A percentile compares a stretch with the other conserved stretches of the same genome.
Evolutionary conservation across 148 eudicot species (phyloP).

Genomic region (Cornus controversa): DNA sequence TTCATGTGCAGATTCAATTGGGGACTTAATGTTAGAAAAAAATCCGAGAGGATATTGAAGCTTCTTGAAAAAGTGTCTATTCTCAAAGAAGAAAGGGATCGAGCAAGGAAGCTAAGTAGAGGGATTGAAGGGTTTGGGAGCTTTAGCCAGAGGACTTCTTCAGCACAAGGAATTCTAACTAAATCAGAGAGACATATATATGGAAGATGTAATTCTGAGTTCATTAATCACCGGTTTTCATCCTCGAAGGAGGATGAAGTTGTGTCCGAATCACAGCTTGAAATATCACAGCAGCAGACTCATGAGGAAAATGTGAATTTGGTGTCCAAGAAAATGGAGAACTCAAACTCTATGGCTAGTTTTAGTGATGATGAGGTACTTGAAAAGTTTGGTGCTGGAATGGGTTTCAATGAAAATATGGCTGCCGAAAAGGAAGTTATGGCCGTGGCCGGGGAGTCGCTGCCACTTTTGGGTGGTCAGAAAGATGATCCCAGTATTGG

Average conservation of each 20-base stretch:
- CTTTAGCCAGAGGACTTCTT: conserved; percentile 38
- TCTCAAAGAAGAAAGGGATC: conserved; percentile 72
- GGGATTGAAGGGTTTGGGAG: conserved; percentile 95
- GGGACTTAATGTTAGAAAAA: conserved; percentile 79
- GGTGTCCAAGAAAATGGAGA: conserved; percentile 12
- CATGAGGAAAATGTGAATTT: not conserved
- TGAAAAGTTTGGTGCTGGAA: conserved; percentile 1
- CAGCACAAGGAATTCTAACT: conserved; percentile 26
- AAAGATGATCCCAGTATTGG: conserved; percentile 14
- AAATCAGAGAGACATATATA: conserved; percentile 26
- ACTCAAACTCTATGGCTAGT: not conserved
- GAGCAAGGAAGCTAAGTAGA: conserved; percentile 67
- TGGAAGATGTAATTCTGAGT: conserved; percentile 65
- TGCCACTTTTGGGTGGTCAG: conserved; percentile 37
- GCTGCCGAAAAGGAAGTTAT: conserved; percentile 32
- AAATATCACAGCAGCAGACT: not conserved
- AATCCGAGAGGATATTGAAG: conserved; percentile 63
- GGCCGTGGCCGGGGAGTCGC: conserved; percentile 29
- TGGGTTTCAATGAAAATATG: conserved; percentile 49
- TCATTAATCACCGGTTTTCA: conserved; percentile 37
- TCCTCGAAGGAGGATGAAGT: not conserved
- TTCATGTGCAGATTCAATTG: conserved; percentile 68
- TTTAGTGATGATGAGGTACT: not conserved
- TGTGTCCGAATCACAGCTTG: not conserved
- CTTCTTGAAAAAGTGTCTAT: conserved; percentile 62